Evolutionary conservation across 306 rosid species (phyloP).

Genomic region (Herpetospermum pedunculosum): DNA sequence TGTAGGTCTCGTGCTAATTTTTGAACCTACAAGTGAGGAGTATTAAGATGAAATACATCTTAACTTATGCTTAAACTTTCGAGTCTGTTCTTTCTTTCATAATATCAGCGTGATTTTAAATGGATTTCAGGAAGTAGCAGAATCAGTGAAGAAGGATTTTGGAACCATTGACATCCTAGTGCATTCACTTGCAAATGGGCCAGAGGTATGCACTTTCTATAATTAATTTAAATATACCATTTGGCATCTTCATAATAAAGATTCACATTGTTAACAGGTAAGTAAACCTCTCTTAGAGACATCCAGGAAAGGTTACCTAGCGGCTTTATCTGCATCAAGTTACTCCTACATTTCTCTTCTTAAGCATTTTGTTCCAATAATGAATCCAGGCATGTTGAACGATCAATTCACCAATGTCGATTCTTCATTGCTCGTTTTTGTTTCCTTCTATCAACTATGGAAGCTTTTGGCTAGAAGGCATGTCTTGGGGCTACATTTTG

Average conservation of each 20-base stretch:
- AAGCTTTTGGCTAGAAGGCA: neutral
- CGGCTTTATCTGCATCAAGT: slow-evolving; percentile 90
- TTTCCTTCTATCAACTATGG: neutral
- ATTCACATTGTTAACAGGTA: slow-evolving; percentile 37
- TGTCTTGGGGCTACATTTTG: neutral
- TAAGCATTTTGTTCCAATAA: slow-evolving; percentile 73
- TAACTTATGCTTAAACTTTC: neutral
- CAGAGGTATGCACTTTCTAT: slow-evolving; percentile 49
- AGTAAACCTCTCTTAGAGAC: slow-evolving; percentile 88
- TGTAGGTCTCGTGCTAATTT: neutral
- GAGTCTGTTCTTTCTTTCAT: neutral
- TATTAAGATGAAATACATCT: neutral
- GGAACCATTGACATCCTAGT: slow-evolving; percentile 95
- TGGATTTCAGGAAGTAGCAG: slow-evolving; percentile 60
- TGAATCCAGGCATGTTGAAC: slow-evolving; percentile 54
- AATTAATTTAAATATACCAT: neutral
- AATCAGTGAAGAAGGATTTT: slow-evolving; percentile 73
- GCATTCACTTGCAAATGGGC: slow-evolving; percentile 94
- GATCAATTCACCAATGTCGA: neutral
- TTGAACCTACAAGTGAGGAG: neutral
- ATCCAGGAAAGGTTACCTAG: slow-evolving; percentile 87
- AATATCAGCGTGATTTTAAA: neutral
- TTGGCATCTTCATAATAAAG: slow-evolving; percentile 8
- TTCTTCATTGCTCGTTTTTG: slow-evolving; percentile 9
- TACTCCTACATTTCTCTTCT: slow-evolving; percentile 84